A percentile compares a stretch with the other conserved stretches of the same genome.
phyloP scores from a whole-genome alignment of 371 early-diverging fungal genomes.

The Gilbertella persicaria region DNA sequence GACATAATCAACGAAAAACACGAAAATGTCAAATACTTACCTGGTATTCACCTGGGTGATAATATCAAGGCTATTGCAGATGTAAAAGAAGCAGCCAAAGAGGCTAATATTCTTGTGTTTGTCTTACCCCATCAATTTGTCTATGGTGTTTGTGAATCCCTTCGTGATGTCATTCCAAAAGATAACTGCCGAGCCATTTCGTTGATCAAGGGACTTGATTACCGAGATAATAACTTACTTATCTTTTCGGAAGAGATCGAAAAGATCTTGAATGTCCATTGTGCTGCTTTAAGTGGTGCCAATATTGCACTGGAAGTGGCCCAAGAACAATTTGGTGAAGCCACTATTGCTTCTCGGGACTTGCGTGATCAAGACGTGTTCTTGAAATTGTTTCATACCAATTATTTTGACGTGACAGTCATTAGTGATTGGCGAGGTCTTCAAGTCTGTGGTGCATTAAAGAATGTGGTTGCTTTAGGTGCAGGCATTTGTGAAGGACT shows the following conservation, averaged over 20 bases:
- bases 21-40: conserved; percentile 95
- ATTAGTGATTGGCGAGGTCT: conserved; percentile 88
- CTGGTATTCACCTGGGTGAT: conserved; percentile 79
- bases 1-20: conserved; percentile 94
- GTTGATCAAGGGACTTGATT: conserved; percentile 92
- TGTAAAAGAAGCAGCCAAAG: conserved; percentile 73
- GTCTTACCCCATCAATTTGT: conserved; percentile 98
- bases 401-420: conserved; percentile 81
- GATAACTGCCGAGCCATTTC: conserved; percentile 77
- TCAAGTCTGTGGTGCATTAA: conserved; percentile 97
- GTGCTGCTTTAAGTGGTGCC: conserved; percentile 94
- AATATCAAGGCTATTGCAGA: conserved; percentile 78
- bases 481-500: conserved; percentile 93
- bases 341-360: conserved; percentile 79
- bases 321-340: conserved; percentile 87
- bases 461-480: conserved; percentile 97
- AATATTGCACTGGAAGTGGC: conserved; percentile 95
- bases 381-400: conserved; percentile 51
- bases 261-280: conserved; percentile 77
- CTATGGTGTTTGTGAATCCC: conserved; percentile 68
- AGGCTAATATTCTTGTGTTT: conserved; percentile 89
- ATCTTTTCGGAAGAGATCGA: conserved; percentile 79
- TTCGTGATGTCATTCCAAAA: conserved; percentile 17
- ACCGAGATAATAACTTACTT: conserved; percentile 66
- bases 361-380: conserved; percentile 77